Conservation (phyloP, 2,329 filamentous ascomycete genomes). For the Phoma sp. region DNA sequence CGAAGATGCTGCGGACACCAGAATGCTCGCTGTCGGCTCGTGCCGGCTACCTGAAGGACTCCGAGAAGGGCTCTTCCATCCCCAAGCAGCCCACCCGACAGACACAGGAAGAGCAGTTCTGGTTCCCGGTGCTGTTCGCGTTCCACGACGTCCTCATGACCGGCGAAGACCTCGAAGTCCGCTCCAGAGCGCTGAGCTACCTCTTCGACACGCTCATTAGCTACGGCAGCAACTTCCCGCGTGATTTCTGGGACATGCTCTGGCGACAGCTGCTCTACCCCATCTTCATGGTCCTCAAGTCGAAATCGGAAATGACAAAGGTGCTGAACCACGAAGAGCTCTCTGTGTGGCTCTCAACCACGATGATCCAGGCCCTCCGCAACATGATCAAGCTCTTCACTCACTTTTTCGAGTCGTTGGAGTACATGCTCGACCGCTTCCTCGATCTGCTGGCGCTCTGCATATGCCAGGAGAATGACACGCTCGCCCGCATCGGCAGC, state of each 20-base stretch:
- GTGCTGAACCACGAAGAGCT: slow-evolving; percentile 95
- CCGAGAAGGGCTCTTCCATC: slow-evolving; percentile 57
- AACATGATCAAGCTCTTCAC: slow-evolving; percentile 99
- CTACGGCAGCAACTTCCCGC: slow-evolving; percentile 89
- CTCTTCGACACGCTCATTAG: slow-evolving; percentile 92
- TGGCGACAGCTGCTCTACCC: slow-evolving; percentile 97
- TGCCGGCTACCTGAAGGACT: slow-evolving; percentile 57
- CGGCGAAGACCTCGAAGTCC: slow-evolving; percentile 94
- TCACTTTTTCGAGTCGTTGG: slow-evolving; percentile 93
- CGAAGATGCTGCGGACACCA: slow-evolving; percentile 92
- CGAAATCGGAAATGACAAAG: slow-evolving; percentile 94
- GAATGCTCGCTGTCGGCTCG: slow-evolving; percentile 88
- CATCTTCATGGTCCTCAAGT: slow-evolving; percentile 97
- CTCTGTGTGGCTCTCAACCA: slow-evolving; percentile 98
- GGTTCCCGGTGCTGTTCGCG: slow-evolving; percentile 97
- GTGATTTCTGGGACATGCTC: slow-evolving; percentile 97
- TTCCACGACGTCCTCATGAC: slow-evolving; percentile 99
- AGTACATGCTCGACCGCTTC: slow-evolving; percentile 99
- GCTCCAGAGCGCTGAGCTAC: slow-evolving; percentile 87
- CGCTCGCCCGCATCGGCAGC: slow-evolving; percentile 94
- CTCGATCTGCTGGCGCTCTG: slow-evolving; percentile 91
- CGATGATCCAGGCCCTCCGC: slow-evolving; percentile 96
- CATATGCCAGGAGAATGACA: slow-evolving; percentile 99
- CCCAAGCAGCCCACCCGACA: slow-evolving; percentile 74
- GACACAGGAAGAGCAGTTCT: slow-evolving; percentile 94